Evolutionary conservation across 352 stramenopile species (phyloP).

Genomic region (Phytophthora cactorum): DNA sequence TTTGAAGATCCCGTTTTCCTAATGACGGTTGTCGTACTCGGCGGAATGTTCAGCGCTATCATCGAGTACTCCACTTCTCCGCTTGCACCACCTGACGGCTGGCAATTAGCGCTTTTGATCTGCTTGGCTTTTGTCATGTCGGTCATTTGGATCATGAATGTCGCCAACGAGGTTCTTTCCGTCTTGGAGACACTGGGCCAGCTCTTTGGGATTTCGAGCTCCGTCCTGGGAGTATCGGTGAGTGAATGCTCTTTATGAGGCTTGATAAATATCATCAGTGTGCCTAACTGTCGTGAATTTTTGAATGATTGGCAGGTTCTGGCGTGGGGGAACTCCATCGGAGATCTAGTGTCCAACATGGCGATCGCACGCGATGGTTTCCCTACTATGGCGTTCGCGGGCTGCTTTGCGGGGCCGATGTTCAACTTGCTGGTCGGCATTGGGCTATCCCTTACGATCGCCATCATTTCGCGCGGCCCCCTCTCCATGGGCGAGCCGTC

Average conservation of each 20-base stretch:
- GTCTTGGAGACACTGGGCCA: conserved; percentile 76
- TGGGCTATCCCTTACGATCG: conserved; percentile 69
- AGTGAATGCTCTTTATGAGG: conserved; percentile 14
- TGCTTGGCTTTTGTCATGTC: conserved; percentile 85
- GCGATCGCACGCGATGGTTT: conserved; percentile 82
- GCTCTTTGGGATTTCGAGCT: conserved; percentile 79
- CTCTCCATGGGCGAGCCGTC: conserved; percentile 61
- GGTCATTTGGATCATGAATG: conserved; percentile 89
- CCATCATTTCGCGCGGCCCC: conserved; percentile 58
- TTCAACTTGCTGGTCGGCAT: conserved; percentile 83
- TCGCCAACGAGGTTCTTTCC: conserved; percentile 78
- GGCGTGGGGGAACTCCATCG: conserved; percentile 83
- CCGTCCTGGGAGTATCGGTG: conserved; percentile 80
- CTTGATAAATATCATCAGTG: not conserved
- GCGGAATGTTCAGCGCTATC: conserved; percentile 46
- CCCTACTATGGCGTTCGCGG: conserved; percentile 83
- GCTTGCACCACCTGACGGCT: conserved; percentile 56
- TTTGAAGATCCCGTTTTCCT: conserved; percentile 59
- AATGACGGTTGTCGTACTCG: conserved; percentile 45
- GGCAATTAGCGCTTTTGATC: conserved; percentile 60
- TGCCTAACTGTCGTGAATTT: conserved; percentile 16
- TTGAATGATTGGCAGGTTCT: conserved; percentile 54
- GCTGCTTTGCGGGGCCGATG: conserved; percentile 84
- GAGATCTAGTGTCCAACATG: conserved; percentile 81
- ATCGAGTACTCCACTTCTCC: conserved; percentile 57